phyloP scores from a whole-genome alignment of 768 basidiomycete genomes.

The Leucocoprinus leucothites region DNA sequence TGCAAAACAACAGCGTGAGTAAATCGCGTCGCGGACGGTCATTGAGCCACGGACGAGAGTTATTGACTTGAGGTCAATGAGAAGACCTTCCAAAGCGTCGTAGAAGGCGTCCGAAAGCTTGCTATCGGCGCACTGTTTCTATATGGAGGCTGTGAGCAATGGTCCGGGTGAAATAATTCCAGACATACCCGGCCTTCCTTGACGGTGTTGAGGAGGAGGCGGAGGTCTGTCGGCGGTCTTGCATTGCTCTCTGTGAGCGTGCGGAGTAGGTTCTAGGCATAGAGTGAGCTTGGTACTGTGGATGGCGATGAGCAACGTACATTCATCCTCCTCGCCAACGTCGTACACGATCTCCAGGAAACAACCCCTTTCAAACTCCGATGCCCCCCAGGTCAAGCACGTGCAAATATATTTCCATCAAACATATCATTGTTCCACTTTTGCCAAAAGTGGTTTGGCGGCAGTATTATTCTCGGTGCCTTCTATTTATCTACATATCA shows the following conservation, averaged over 20 bases:
- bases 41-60: constrained; percentile 49
- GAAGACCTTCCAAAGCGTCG: constrained; percentile 87
- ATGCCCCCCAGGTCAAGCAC: constrained; percentile 14
- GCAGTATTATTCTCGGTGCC: too few relatives aligned
- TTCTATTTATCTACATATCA: too few relatives aligned
- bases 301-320: constrained; percentile 33
- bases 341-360: constrained; percentile 15
- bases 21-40: constrained; percentile 23
- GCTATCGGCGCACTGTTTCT: constrained; percentile 51
- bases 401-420: too few relatives aligned
- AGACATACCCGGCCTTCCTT: constrained; percentile 83
- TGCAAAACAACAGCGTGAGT: constrained; percentile 27
- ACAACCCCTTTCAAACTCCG: constrained; percentile 17
- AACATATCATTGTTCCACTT: too few relatives aligned
- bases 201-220: constrained; percentile 77
- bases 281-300: constrained; percentile 5
- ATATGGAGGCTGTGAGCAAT: constrained; percentile 7
- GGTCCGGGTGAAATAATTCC: constrained; percentile 15
- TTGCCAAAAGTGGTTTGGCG: too few relatives aligned
- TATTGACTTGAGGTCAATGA: constrained; percentile 79
- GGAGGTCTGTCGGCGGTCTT: constrained; percentile 72
- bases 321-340: constrained; percentile 38
- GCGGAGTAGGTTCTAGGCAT: constrained; percentile 77
- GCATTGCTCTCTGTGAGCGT: constrained; percentile 79
- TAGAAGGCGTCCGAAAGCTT: constrained; percentile 89